These are phyloP conservation scores for Tardiomyces digboiensis DNA, from an alignment of 1,139 yeast species.

Conservation along the genomic window DNA sequence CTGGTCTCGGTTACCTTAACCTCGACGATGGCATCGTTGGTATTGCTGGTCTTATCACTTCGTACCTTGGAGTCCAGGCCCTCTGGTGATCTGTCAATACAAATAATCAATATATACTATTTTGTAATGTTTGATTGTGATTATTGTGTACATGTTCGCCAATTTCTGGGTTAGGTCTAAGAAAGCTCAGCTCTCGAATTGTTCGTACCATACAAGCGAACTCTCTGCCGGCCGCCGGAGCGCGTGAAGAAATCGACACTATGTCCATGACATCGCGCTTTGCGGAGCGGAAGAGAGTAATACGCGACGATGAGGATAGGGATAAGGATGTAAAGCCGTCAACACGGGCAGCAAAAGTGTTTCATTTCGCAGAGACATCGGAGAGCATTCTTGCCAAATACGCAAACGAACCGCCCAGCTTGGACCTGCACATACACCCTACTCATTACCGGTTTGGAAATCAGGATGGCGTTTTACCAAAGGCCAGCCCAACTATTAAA, in stretches of 20 bases:
- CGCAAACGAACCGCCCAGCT: slow-evolving; percentile 68
- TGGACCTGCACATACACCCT: slow-evolving; percentile 84
- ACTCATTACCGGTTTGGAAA: slow-evolving; percentile 79
- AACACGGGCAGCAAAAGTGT: slow-evolving; percentile 5
- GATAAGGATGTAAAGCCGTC: slow-evolving; percentile 6
- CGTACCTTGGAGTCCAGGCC: slow-evolving; percentile 67
- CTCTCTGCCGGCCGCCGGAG: slow-evolving; percentile 2
- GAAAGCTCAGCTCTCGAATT: too few species aligned
- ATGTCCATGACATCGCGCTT: slow-evolving; percentile 9
- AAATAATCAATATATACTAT: too few species aligned
- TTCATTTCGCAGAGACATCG: slow-evolving; percentile 47
- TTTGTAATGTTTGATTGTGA: too few species aligned
- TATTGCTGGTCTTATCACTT: slow-evolving; percentile 75
- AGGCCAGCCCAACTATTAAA: slow-evolving; percentile 69
- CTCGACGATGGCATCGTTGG: slow-evolving; percentile 75
- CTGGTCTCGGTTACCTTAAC: slow-evolving; percentile 51
- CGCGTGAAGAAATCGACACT: slow-evolving; percentile 3
- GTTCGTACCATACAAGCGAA: too few species aligned
- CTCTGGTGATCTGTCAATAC: too few species aligned
- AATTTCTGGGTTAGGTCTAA: too few species aligned
- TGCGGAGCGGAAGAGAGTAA: slow-evolving; percentile 19
- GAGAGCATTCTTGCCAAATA: slow-evolving; percentile 72
- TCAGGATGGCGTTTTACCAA: slow-evolving; percentile 72
- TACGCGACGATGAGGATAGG: slow-evolving; percentile 19
- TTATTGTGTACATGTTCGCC: too few species aligned